Evolutionary conservation across 805 yeast species (phyloP).

Genomic region (Citeromyces matritensis): DNA sequence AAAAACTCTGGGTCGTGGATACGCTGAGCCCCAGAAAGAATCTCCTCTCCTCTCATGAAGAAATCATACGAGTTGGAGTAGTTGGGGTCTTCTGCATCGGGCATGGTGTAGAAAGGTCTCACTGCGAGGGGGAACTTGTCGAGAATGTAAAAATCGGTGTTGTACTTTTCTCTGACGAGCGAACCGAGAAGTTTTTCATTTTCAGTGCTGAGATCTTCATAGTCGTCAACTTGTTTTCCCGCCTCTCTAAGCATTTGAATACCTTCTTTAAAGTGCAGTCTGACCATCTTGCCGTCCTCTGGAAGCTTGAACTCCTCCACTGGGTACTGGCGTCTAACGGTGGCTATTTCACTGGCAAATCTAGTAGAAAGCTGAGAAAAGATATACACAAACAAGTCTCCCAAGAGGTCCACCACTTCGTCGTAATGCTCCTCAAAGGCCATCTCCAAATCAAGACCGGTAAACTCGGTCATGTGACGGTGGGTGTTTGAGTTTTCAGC

Average conservation of each 20-base stretch:
- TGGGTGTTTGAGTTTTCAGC: constrained; percentile 99
- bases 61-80: constrained; percentile 97
- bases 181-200: constrained; percentile 89
- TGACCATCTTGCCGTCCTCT: constrained; percentile 85
- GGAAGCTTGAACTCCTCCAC: constrained; percentile 96
- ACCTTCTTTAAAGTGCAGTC: constrained; percentile 83
- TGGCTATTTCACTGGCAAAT: constrained; percentile 70
- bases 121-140: constrained; percentile 96
- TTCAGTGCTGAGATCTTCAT: constrained; percentile 85
- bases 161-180: constrained; percentile 82
- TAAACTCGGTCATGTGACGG: constrained; percentile 98
- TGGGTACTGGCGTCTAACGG: constrained; percentile 89
- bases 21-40: constrained; percentile 99
- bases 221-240: constrained; percentile 77
- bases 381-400: constrained; percentile 67
- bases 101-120: constrained; percentile 99
- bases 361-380: constrained; percentile 73
- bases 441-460: constrained; percentile 96
- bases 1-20: constrained; percentile 84
- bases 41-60: constrained; percentile 99
- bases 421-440: constrained; percentile 97
- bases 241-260: constrained; percentile 71
- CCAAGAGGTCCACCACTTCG: constrained; percentile 55
- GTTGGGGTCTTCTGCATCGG: constrained; percentile 81
- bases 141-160: constrained; percentile 94